Evolutionary conservation across 1,139 yeast genomes (phyloP), one percentile per base, ranked within the genome.

Genomic region (Suhomyces anneliseae): DNA sequence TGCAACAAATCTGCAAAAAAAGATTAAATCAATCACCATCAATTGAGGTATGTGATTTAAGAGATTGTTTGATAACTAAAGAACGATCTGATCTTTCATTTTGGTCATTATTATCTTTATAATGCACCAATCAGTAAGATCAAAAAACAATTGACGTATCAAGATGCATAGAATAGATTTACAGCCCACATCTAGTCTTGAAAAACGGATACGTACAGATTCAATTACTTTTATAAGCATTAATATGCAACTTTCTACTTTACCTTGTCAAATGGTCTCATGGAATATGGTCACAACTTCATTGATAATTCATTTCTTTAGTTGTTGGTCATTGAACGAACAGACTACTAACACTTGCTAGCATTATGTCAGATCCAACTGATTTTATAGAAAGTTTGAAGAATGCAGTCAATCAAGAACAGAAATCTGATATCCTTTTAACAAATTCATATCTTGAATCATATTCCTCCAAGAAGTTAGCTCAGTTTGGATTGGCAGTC

Each of bases 401-500:
- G 32, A 61, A 66, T 38, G 83, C 87, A 33, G 68, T 87, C 8
- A 68, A 68, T 2, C 68, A 79, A 11, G 95, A 87, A 57, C 81
- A 80, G 55, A 60, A 69, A 34, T 82, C 85, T 34, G 93, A 87
- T 58, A 69, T 79, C 24, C 76, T 77, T 39, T 72, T 75, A 45
- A 82, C 88, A 0, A 67, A 79, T 24, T 58, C 69, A 4, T 69
- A 84, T 26, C 62, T 86, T 27, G 65, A 76, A 8, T 52, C 76
- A 1, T 72, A 82, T 43, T 73, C 95, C 1, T 82, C 92, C 1
- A 85, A 85, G 60, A 77, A 77, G 49, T 71, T 92, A 27, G 85
- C 87, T 0, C 69, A 73, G 12, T 74, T 81, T 45, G 97, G 97
- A 0, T 69, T 87, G 35, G 97, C 97, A 0, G 72, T 90, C 8